Base-by-base conservation (phyloP, 208 protist genomes). In the Phytomonas francai region DNA sequence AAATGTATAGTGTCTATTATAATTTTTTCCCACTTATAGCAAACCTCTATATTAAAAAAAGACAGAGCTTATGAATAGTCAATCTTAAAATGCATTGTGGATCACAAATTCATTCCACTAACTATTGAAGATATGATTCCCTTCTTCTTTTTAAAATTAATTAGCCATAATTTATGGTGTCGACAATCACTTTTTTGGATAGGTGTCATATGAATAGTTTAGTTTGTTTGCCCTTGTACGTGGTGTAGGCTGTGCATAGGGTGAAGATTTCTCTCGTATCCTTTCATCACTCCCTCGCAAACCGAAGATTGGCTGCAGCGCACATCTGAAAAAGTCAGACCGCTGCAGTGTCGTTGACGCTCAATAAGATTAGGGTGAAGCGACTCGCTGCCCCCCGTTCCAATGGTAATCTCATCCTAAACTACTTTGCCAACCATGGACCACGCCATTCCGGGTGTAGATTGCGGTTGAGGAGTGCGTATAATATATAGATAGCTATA, bases 401-500 rank as follows among this genome's bases (percentile, higher is more conserved):
- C 45, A 8, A 54, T 22, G 3, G 19, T 25, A 54, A 54, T 19
- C 45, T 1, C 19, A 54, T 25, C 5, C 16, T 19, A 4, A 54
- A 25, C 45, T 22, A 22, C 45, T 54, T 54, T 25, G 4, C 45
- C 16, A 22, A 54, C 16, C 16, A 6, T 54, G 45, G 19, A 54
- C 19, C 28, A 27, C 9, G 30, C 57, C 33, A 59, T 59, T 56
- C 69, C 70, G 25, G 79, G 84, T 30, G 63, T 91, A 3, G 85
- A 94, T 67, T 91, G 89, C 67, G 79, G 73, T 62, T 79, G 86
- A 42, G 88, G 83, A 4, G 67, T 92, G 59, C 88, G 81, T 63
- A 89, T 94, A 60, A 68, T 94, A 27, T 39, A 66, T 11, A n/a
- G n/a, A n/a, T n/a, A n/a, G n/a, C n/a, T n/a, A n/a, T n/a, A n/a